Evolutionary conservation across 306 rosid genomes (phyloP).

Genomic region (Acmispon strigosus): DNA sequence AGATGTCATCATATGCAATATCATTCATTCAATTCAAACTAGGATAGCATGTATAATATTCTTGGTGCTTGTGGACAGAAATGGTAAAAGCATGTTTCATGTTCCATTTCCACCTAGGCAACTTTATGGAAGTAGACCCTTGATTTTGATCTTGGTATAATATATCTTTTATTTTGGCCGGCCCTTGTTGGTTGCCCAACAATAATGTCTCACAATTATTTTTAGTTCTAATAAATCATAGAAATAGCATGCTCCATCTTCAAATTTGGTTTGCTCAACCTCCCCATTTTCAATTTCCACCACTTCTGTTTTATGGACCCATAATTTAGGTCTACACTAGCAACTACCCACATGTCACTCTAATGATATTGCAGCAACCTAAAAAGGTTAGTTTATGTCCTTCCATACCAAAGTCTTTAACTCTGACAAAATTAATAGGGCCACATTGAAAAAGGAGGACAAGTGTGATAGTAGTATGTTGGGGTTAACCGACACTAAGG

Average conservation of each 20-base stretch:
- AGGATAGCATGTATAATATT: neutral
- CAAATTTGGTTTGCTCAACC: neutral
- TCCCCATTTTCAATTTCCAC: neutral
- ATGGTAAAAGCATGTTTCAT: conserved; percentile 8
- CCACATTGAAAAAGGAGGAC: conserved; percentile 24
- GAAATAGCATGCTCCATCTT: neutral
- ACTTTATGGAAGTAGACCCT: neutral
- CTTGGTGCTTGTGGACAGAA: neutral
- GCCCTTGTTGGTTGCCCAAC: neutral
- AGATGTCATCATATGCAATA: conserved; percentile 16
- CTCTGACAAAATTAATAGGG: conserved; percentile 33
- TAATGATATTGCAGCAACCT: conserved; percentile 26
- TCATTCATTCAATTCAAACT: conserved; percentile 11
- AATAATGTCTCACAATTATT: neutral
- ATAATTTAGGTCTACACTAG: conserved; percentile 15
- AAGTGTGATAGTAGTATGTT: conserved; percentile 21
- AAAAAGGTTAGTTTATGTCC: conserved; percentile 7
- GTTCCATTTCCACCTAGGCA: neutral
- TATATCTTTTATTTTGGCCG: neutral
- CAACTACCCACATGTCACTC: conserved; percentile 16
- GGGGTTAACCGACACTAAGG: conserved; percentile 27
- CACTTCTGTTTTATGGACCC: conserved; percentile 5
- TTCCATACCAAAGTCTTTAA: neutral
- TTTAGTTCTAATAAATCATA: neutral
- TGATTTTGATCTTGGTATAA: neutral